A percentile compares a stretch with the other conserved stretches of the same genome.
phyloP scores from a whole-genome alignment of 805 yeast genomes.

The Saccharomycopsis synnaedendra region DNA sequence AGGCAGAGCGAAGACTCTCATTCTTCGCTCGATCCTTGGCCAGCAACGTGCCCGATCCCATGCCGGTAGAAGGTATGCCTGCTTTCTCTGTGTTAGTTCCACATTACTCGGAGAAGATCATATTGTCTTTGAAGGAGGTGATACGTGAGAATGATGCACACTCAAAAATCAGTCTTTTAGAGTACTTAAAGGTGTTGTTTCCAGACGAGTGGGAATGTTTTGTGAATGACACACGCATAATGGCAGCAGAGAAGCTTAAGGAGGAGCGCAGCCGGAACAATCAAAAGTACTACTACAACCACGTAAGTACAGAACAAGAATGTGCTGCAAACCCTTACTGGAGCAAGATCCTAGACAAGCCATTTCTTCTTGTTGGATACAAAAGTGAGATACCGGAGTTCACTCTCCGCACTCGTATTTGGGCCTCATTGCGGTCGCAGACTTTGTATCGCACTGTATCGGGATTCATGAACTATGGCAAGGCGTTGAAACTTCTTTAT shows the following conservation, averaged over 20 bases:
- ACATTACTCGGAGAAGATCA: slow-evolving; percentile 89
- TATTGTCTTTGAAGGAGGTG: slow-evolving; percentile 83
- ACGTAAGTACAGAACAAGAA: slow-evolving; percentile 35
- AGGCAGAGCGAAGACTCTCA: slow-evolving; percentile 98
- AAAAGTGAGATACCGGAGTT: slow-evolving; percentile 96
- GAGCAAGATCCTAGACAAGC: slow-evolving; percentile 40
- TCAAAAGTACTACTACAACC: slow-evolving; percentile 7
- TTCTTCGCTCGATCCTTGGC: slow-evolving; percentile 98
- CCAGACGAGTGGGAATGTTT: slow-evolving; percentile 98
- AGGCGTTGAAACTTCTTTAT: slow-evolving; percentile 87
- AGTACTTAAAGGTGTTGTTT: slow-evolving; percentile 88
- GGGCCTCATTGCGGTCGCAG: slow-evolving; percentile 98
- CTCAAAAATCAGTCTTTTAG: slow-evolving; percentile 87
- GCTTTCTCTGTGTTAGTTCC: slow-evolving; percentile 95
- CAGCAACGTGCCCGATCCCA: slow-evolving; percentile 96
- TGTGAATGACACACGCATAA: slow-evolving; percentile 88
- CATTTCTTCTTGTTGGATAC: slow-evolving; percentile 94
- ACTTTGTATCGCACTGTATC: slow-evolving; percentile 94
- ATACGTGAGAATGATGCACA: slow-evolving; percentile 94
- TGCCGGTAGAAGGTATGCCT: slow-evolving; percentile 99
- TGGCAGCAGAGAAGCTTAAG: slow-evolving; percentile 84
- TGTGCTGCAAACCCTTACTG: slow-evolving; percentile 5
- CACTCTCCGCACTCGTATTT: slow-evolving; percentile 89
- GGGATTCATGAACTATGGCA: slow-evolving; percentile 96
- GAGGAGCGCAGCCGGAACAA: slow-evolving; percentile 32